These are phyloP conservation scores for Phytophthora hibernalis DNA, from an alignment of 352 stramenopile species.

Conservation along the genomic window DNA sequence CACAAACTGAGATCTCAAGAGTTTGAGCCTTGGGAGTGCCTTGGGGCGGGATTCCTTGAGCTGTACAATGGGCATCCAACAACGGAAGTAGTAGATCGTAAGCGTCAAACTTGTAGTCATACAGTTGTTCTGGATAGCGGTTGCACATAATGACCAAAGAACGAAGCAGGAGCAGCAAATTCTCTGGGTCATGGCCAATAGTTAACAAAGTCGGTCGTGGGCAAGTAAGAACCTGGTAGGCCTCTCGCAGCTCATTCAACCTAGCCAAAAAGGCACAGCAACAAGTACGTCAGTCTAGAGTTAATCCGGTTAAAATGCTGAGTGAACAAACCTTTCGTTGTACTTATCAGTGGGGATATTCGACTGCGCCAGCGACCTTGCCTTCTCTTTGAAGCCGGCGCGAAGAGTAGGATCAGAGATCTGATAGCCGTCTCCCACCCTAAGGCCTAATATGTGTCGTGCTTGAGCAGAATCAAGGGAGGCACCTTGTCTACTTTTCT, in stretches of 20 bases:
- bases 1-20: constrained; percentile 63
- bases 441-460: constrained; percentile 42
- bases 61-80: constrained; percentile 66
- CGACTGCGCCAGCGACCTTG: constrained; percentile 44
- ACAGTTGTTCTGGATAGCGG: constrained; percentile 60
- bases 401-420: constrained; percentile 42
- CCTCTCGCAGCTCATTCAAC: constrained; percentile 58
- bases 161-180: constrained; percentile 71
- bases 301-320: background rate
- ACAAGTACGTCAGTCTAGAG: background rate
- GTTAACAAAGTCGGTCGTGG: constrained; percentile 73
- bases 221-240: constrained; percentile 72
- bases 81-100: constrained; percentile 72
- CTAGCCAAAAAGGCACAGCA: constrained; percentile 15
- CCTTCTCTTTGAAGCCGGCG: constrained; percentile 63
- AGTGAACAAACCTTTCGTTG: constrained; percentile 46
- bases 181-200: constrained; percentile 72
- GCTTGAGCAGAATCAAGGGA: constrained; percentile 50
- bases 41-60: constrained; percentile 44
- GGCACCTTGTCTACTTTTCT: constrained; percentile 50
- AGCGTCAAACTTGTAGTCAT: constrained; percentile 67
- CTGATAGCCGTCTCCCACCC: constrained; percentile 16
- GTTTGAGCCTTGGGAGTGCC: constrained; percentile 55
- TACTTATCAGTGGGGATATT: constrained; percentile 40
- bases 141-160: constrained; percentile 75